Evolutionary conservation across 805 yeast species (phyloP), one percentile per base, ranked within the genome.

Genomic region (Yamadazyma takamatsuzukensis): DNA sequence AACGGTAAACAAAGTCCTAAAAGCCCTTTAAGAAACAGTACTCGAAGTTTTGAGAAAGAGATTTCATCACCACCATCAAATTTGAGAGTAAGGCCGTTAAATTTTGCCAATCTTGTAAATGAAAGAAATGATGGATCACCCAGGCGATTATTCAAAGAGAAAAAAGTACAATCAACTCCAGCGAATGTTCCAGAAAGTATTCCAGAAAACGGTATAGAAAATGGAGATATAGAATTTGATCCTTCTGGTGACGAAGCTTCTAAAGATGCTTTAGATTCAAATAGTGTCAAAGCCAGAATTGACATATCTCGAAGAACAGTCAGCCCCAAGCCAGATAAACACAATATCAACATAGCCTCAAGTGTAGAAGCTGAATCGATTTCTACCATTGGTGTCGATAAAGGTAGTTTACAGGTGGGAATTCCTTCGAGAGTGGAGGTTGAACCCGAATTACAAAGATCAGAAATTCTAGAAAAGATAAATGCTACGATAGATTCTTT

Each of bases 401-500:
- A 37, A 21, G 36, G 42, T 8, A 37, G 44, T 27, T 21, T 39
- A 12, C 44, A 42, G 14, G 43, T 34, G 6, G 40, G 41, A 6
- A 28, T 27, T 5, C 29, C 40, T 3, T 33, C 44, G 9, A 21
- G 39, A 19, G 26, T 34, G 14, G 40, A 36, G 6, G 33, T 37
- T 1, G 40, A 39, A 30, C 26, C 27, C 16, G 46, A 47, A 22
- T 27, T 43, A 18, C 41, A 47, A 3, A 29, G 48, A 21, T 41
- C 45, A 14, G 51, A 48, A 24, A 51, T 54, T 9, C 31, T 52
- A 21, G 59, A 53, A n/a, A 45, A 44, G 32, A 53, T 56, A 10
- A 49, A 56, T 33, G 34, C 51, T 9, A 51, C 54, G 4, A 40
- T 55, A 9, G 43, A 45, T 15, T 33, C 43, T 4, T 32, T 51